Percentiles rank a stretch among this genome's conserved stretches.
phyloP scores from a whole-genome alignment of 176 grass and related monocot genomes.

The Raddia distichophylla region DNA sequence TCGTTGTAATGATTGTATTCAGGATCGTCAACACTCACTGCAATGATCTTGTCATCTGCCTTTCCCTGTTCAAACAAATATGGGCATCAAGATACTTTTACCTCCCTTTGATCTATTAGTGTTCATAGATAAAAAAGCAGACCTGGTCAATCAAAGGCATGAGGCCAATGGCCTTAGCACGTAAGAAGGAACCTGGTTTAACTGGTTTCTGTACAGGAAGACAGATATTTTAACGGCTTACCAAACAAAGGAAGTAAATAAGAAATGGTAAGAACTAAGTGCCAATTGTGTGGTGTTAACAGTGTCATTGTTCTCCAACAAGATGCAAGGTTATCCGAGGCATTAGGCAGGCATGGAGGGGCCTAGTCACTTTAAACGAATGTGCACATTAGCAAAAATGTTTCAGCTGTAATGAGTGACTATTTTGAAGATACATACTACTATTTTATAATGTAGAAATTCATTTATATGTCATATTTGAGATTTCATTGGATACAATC shows the following conservation, averaged over 20 bases:
- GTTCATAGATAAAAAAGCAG: conserved; percentile 36
- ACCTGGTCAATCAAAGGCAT: conserved; percentile 99
- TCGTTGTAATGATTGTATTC: conserved; percentile 94
- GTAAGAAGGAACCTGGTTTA: conserved; percentile 84
- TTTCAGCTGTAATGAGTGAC: too few relatives aligned
- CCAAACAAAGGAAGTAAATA: neutral
- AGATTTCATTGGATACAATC: too few relatives aligned
- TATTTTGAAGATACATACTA: too few relatives aligned
- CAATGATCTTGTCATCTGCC: conserved; percentile 98
- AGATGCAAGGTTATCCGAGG: neutral
- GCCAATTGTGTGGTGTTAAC: neutral
- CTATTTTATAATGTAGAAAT: too few relatives aligned
- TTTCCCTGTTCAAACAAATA: conserved; percentile 66
- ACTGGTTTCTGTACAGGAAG: conserved; percentile 95
- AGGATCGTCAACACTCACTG: conserved; percentile 95
- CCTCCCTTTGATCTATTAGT: neutral
- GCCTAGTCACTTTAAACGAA: too few relatives aligned
- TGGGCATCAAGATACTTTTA: conserved; percentile 5
- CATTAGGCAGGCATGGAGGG: too few relatives aligned
- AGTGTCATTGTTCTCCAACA: neutral
- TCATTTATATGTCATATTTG: too few relatives aligned
- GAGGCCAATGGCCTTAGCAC: conserved; percentile 88
- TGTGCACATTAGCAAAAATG: too few relatives aligned
- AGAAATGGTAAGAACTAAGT: neutral
- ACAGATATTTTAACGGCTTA: too few relatives aligned